A percentile compares a stretch with the other conserved stretches of the same genome.
Conservation (phyloP, 352 stramenopile species). For the Peronospora farinosa region DNA sequence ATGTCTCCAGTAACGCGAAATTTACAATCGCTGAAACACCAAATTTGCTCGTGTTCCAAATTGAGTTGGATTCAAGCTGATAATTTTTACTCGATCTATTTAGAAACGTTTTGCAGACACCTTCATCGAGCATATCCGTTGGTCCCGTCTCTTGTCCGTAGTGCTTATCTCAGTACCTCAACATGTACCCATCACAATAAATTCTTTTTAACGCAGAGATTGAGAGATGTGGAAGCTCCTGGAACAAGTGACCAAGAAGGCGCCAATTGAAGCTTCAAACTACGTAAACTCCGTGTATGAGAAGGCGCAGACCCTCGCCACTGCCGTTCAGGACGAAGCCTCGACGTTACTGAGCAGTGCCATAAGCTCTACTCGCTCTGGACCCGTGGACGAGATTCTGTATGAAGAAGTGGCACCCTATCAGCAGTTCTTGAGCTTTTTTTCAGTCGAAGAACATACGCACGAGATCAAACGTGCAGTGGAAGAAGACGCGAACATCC, state of each 20-base stretch:
- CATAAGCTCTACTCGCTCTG: conserved; percentile 46
- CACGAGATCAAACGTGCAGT: conserved; percentile 65
- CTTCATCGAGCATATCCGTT: too few species aligned
- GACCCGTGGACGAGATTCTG: conserved; percentile 77
- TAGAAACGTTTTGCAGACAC: too few species aligned
- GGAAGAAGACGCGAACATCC: conserved; percentile 46
- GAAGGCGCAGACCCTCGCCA: conserved; percentile 66
- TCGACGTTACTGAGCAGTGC: conserved; percentile 51
- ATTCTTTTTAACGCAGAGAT: neutral
- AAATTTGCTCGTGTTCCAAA: too few species aligned
- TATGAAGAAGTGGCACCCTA: conserved; percentile 76
- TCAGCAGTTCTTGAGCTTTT: conserved; percentile 54
- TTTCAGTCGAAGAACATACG: conserved; percentile 58
- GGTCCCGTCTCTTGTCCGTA: too few species aligned
- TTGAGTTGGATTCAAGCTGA: too few species aligned
- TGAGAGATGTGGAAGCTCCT: conserved; percentile 64
- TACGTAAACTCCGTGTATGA: conserved; percentile 70
- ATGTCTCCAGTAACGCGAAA: too few species aligned
- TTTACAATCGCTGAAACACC: too few species aligned
- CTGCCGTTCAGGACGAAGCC: conserved; percentile 70
- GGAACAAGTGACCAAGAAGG: conserved; percentile 68
- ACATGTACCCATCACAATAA: neutral
- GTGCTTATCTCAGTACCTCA: neutral
- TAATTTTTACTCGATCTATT: too few species aligned
- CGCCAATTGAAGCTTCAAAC: conserved; percentile 58